Evolutionary conservation across 2,329 filamentous ascomycete species (phyloP).

Genomic region (Dothistroma septosporum): DNA sequence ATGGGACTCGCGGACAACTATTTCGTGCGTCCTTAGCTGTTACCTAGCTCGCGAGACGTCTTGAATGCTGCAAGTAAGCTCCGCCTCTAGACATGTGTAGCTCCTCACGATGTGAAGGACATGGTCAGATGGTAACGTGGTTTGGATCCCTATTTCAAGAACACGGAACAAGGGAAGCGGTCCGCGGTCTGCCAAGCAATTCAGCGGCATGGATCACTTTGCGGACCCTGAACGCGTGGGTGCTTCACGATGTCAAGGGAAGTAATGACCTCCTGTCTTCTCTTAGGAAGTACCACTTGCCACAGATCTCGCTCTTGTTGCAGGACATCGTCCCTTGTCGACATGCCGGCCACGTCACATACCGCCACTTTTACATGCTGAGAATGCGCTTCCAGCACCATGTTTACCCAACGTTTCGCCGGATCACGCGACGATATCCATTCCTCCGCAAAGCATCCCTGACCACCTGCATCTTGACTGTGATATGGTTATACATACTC

Average conservation of each 20-base stretch:
- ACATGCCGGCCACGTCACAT: neutral
- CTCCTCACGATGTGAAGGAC: too few species aligned
- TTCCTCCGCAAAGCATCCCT: constrained; percentile 25
- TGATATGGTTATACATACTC: constrained; percentile 69
- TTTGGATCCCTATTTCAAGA: too few species aligned
- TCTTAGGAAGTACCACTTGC: neutral
- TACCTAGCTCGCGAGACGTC: too few species aligned
- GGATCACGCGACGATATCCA: constrained; percentile 23
- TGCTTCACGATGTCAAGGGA: neutral
- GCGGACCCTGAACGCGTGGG: neutral
- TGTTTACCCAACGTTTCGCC: constrained; percentile 17
- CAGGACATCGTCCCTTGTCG: neutral
- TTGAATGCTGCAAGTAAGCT: too few species aligned
- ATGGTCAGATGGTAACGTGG: too few species aligned
- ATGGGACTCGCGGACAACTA: too few species aligned
- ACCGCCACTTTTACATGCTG: neutral
- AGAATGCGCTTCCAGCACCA: constrained; percentile 22
- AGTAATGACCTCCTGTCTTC: neutral
- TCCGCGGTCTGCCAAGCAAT: neutral
- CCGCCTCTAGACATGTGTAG: too few species aligned
- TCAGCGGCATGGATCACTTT: neutral
- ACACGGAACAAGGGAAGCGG: too few species aligned
- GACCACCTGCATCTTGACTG: constrained; percentile 18
- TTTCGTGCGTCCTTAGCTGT: too few species aligned
- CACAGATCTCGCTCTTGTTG: neutral